A percentile compares a stretch with the other conserved stretches of the same genome.
These are phyloP conservation scores for Hypericum androsaemum DNA, from an alignment of 345 rosid species.

Conservation along the genomic window DNA sequence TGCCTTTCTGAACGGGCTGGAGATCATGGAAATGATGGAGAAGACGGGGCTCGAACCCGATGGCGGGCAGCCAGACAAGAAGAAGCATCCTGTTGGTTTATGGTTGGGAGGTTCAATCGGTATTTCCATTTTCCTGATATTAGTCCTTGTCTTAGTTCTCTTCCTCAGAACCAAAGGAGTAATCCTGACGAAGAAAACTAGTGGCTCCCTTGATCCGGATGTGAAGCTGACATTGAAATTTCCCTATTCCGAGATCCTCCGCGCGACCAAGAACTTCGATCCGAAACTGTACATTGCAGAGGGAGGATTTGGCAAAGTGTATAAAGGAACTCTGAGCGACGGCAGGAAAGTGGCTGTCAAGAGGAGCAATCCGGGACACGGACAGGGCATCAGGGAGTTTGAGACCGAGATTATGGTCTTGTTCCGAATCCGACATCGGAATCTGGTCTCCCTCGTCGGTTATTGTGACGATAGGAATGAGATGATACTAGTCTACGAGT, in stretches of 20 bases:
- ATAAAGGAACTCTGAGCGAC: conserved; percentile 26
- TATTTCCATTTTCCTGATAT: conserved; percentile 5
- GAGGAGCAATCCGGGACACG: conserved; percentile 34
- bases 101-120: conserved; percentile 20
- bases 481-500: conserved; percentile 55
- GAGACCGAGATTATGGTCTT: conserved; percentile 44
- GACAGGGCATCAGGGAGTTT: conserved; percentile 43
- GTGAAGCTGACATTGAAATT: conserved; percentile 33
- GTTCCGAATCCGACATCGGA: conserved; percentile 54
- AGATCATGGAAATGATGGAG: conserved; percentile 37
- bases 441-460: conserved; percentile 63
- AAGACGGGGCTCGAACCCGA: background rate
- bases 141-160: conserved; percentile 18
- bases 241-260: conserved; percentile 26
- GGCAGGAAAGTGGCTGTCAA: conserved; percentile 42
- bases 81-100: conserved; percentile 14
- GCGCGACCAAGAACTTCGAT: conserved; percentile 36
- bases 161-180: conserved; percentile 19
- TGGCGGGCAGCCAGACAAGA: background rate
- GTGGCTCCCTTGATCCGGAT: conserved; percentile 15
- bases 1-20: conserved; percentile 48
- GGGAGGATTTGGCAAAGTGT: conserved; percentile 44
- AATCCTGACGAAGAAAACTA: conserved; percentile 16
- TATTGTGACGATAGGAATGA: conserved; percentile 47
- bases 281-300: conserved; percentile 27